A percentile compares a stretch with the other conserved stretches of the same genome.
phyloP scores from a whole-genome alignment of 148 eudicot genomes.

The Bassia scoparia region DNA sequence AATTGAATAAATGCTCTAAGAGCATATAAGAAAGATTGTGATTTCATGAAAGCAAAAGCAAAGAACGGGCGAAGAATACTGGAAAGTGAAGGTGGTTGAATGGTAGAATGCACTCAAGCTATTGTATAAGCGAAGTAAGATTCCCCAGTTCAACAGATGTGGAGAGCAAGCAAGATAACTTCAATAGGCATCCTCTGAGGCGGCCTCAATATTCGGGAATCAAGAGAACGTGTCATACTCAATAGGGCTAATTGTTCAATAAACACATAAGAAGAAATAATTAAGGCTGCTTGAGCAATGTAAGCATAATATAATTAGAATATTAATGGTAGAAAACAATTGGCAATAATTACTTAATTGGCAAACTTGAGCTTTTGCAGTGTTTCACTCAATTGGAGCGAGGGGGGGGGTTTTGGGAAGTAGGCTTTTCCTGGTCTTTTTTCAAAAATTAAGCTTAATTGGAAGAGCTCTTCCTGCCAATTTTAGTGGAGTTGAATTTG shows the following conservation, averaged over 20 bases:
- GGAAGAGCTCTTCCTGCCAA: constrained; percentile 93
- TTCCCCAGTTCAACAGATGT: constrained; percentile 69
- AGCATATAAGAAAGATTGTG: background rate
- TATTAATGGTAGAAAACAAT: background rate
- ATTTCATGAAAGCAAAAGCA: background rate
- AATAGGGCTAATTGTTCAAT: constrained; percentile 74
- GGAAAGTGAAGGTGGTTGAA: constrained; percentile 96
- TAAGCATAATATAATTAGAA: no score
- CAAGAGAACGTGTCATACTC: constrained; percentile 91
- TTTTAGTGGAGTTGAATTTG: constrained; percentile 92
- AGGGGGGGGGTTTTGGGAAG: constrained; percentile 53
- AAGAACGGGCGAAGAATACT: constrained; percentile 32
- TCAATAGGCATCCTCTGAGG: constrained; percentile 80
- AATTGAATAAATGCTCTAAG: background rate
- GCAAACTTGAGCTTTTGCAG: constrained; percentile 83
- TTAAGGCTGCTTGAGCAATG: background rate
- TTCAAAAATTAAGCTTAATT: constrained; percentile 79
- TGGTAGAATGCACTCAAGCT: constrained; percentile 97
- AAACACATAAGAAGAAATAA: background rate
- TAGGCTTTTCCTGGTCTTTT: constrained; percentile 43
- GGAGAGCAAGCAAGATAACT: constrained; percentile 80
- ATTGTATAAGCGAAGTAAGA: constrained; percentile 78
- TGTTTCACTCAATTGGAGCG: constrained; percentile 54
- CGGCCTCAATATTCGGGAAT: constrained; percentile 78
- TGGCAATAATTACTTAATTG: constrained; percentile 51